These are phyloP conservation scores for Pleurotus tuoliensis DNA, from an alignment of 768 basidiomycete species.

Conservation along the genomic window DNA sequence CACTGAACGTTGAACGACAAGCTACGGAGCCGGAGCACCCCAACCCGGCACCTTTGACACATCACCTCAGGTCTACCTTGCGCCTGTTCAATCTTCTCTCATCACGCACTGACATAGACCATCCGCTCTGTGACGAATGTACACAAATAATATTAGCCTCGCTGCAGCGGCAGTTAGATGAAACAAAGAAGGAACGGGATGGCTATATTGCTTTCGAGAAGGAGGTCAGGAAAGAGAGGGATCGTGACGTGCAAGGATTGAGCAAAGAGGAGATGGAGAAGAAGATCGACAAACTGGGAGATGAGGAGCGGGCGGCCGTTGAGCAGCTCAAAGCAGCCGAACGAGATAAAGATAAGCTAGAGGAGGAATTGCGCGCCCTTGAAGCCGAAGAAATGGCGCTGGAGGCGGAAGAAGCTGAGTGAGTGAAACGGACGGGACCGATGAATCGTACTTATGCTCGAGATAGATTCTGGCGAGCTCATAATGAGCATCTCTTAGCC, in stretches of 20 bases:
- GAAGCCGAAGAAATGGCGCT: conserved; percentile 76
- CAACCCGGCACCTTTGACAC: conserved; percentile 71
- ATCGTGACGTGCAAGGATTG: conserved; percentile 60
- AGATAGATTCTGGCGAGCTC: conserved; percentile 74
- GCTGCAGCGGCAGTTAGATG: conserved; percentile 79
- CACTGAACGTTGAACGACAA: conserved; percentile 13
- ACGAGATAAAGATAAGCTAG: conserved; percentile 70
- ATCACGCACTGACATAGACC: conserved; percentile 76
- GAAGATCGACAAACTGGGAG: conserved; percentile 69
- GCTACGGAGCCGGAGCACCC: conserved; percentile 43
- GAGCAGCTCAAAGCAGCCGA: conserved; percentile 77
- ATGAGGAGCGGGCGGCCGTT: conserved; percentile 64
- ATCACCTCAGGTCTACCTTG: conserved; percentile 71
- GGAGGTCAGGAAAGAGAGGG: conserved; percentile 78
- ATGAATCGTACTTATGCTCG: conserved; percentile 9
- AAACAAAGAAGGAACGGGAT: conserved; percentile 87
- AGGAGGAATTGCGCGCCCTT: conserved; percentile 63
- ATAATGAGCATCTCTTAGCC: conserved; percentile 68
- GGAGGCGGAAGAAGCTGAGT: conserved; percentile 85
- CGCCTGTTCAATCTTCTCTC: conserved; percentile 76
- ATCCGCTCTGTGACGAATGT: conserved; percentile 94
- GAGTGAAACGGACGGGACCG: conserved; percentile 24
- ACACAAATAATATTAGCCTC: conserved; percentile 75
- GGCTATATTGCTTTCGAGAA: conserved; percentile 93
- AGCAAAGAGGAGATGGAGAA: conserved; percentile 63